Evolutionary conservation across 192 early-diverging fungal species (phyloP).

Genomic region (Hyaloraphidium curvatum): DNA sequence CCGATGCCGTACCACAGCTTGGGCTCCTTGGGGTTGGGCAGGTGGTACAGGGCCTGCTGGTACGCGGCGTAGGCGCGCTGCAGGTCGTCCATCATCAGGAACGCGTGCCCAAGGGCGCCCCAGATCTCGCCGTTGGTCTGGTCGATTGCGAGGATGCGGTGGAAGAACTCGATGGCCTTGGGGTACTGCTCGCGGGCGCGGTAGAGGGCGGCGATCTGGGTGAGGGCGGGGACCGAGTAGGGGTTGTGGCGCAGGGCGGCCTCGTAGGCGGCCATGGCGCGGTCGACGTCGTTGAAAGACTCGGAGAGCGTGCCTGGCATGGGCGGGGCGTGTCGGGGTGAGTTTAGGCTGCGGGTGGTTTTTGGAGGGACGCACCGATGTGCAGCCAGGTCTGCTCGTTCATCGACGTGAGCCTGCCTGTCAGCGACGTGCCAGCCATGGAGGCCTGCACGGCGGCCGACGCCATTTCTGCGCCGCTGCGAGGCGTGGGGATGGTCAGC

Average conservation of each 20-base stretch:
- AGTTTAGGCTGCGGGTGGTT: no score
- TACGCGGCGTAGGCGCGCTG: constrained; percentile 89
- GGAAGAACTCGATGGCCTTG: constrained; percentile 81
- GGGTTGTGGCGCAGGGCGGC: constrained; percentile 80
- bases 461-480: no score
- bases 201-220: constrained; percentile 64
- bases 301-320: constrained; percentile 42
- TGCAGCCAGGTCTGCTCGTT: constrained; percentile 45
- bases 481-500: no score
- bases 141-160: constrained; percentile 66
- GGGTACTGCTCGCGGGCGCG: constrained; percentile 63
- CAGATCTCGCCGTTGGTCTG: constrained; percentile 79
- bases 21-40: constrained; percentile 86
- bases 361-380: constrained; percentile 30
- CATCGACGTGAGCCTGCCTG: constrained; percentile 21
- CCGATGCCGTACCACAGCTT: constrained; percentile 99
- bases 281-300: constrained; percentile 56
- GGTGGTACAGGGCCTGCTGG: constrained; percentile 83
- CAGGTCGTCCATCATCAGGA: constrained; percentile 87
- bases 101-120: constrained; percentile 89
- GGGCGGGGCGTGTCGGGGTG: no score
- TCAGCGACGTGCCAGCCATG: no score
- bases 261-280: constrained; percentile 72
- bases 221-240: constrained; percentile 64
- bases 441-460: no score